A percentile compares a stretch with the other conserved stretches of the same genome.
phyloP scores from a whole-genome alignment of 1,284 basidiomycete species.

The Malassezia dermatis region DNA sequence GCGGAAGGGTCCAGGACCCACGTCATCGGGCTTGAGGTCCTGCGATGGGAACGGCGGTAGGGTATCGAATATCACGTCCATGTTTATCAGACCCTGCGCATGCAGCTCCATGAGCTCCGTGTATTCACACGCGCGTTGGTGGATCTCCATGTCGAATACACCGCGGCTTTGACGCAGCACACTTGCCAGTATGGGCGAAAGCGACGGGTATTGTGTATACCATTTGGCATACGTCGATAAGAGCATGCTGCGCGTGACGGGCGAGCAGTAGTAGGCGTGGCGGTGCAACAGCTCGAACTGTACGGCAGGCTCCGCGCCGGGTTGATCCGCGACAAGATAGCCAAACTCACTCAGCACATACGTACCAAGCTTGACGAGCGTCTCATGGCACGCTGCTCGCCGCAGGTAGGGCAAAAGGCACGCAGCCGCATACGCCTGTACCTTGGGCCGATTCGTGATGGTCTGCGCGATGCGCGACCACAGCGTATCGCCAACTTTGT shows the following conservation, averaged over 20 bases:
- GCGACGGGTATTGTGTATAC: constrained; percentile 98
- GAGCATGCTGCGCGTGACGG: constrained; percentile 79
- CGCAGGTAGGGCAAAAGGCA: constrained; percentile 67
- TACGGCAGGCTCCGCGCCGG: constrained; percentile 81
- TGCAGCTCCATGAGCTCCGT: constrained; percentile 34
- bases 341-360: constrained; percentile 91
- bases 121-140: constrained; percentile 76
- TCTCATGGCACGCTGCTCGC: constrained; percentile 83
- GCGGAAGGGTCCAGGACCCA: background rate
- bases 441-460: constrained; percentile 92
- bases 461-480: constrained; percentile 99
- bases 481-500: constrained; percentile 95
- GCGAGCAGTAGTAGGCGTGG: constrained; percentile 88
- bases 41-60: background rate
- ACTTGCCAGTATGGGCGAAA: constrained; percentile 81
- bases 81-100: background rate
- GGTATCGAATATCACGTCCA: background rate
- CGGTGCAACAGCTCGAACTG: constrained; percentile 89
- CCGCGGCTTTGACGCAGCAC: constrained; percentile 62
- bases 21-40: background rate
- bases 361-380: constrained; percentile 84
- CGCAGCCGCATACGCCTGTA: constrained; percentile 72
- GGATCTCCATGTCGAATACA: constrained; percentile 92
- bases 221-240: constrained; percentile 98
- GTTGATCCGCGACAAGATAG: constrained; percentile 88